Conservation (phyloP, 1,284 basidiomycete genomes). For the Quambalaria eucalypti region DNA sequence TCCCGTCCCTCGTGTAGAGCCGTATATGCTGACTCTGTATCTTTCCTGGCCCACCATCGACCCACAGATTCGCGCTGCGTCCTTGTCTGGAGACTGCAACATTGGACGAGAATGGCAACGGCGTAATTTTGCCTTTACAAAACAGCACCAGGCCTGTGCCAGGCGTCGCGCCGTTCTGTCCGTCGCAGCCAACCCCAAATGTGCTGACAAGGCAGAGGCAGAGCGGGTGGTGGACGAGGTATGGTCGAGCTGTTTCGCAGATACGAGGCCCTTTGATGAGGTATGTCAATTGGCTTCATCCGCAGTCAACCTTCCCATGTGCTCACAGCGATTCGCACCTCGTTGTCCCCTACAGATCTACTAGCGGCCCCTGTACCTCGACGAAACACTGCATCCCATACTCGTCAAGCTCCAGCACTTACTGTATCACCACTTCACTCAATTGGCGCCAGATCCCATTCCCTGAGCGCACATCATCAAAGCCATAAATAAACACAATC, state of each 20-base stretch:
- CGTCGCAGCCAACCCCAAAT: conserved; percentile 71
- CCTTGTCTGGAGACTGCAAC: conserved; percentile 81
- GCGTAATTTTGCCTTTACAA: conserved; percentile 71
- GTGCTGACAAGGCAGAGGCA: conserved; percentile 65
- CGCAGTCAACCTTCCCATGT: too few species aligned
- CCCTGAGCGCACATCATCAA: too few species aligned
- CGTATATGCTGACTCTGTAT: neutral
- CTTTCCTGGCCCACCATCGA: neutral
- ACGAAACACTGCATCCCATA: too few species aligned
- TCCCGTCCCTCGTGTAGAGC: neutral
- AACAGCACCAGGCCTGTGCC: conserved; percentile 85
- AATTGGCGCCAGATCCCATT: too few species aligned
- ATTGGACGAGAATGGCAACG: conserved; percentile 66
- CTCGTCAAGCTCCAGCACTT: too few species aligned
- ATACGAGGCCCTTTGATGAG: conserved; percentile 95
- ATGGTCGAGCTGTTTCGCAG: conserved; percentile 88
- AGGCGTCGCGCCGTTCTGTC: conserved; percentile 75
- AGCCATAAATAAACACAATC: too few species aligned
- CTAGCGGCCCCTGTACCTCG: too few species aligned
- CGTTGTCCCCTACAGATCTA: too few species aligned
- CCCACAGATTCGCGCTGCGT: conserved; percentile 79
- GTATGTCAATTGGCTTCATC: too few species aligned
- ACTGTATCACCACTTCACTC: too few species aligned
- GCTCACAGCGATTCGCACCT: too few species aligned
- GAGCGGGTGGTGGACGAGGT: conserved; percentile 87